phyloP scores from a whole-genome alignment of 495 filamentous ascomycete species.

The Neurospora sublineolata region DNA sequence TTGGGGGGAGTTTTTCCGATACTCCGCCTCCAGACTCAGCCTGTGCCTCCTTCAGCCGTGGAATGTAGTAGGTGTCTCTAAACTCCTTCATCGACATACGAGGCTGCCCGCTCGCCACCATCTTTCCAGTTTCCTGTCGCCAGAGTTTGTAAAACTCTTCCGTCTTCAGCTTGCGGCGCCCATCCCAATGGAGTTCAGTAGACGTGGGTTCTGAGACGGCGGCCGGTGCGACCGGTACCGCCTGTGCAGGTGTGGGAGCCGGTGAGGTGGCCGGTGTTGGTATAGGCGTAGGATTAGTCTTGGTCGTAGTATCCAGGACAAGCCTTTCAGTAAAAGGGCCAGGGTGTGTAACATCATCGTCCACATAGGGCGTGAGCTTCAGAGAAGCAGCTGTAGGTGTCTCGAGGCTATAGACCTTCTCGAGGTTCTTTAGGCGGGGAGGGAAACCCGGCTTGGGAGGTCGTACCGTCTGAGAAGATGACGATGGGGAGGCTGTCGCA shows the following conservation, averaged over 20 bases:
- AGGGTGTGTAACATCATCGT: slow-evolving; percentile 13
- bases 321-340: slow-evolving; percentile 19
- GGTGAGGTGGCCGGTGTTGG: slow-evolving; percentile 10
- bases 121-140: slow-evolving; percentile 8
- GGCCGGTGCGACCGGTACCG: neutral
- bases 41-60: slow-evolving; percentile 8
- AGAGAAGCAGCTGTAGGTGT: slow-evolving; percentile 12
- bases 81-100: slow-evolving; percentile 13
- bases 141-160: slow-evolving; percentile 13
- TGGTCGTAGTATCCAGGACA: slow-evolving; percentile 3
- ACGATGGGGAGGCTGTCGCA: neutral
- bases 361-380: slow-evolving; percentile 14
- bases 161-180: slow-evolving; percentile 7
- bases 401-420: slow-evolving; percentile 9
- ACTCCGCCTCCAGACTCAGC: neutral
- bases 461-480: neutral
- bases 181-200: slow-evolving; percentile 11
- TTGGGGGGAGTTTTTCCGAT: neutral
- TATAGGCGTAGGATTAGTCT: slow-evolving; percentile 4
- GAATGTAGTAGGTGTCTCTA: slow-evolving; percentile 11
- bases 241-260: neutral
- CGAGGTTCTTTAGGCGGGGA: slow-evolving; percentile 7
- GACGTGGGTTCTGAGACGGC: neutral
- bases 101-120: slow-evolving; percentile 7
- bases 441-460: slow-evolving; percentile 5